Evolutionary conservation across 345 rosid species (phyloP).

Genomic region (Jatropha curcas): DNA sequence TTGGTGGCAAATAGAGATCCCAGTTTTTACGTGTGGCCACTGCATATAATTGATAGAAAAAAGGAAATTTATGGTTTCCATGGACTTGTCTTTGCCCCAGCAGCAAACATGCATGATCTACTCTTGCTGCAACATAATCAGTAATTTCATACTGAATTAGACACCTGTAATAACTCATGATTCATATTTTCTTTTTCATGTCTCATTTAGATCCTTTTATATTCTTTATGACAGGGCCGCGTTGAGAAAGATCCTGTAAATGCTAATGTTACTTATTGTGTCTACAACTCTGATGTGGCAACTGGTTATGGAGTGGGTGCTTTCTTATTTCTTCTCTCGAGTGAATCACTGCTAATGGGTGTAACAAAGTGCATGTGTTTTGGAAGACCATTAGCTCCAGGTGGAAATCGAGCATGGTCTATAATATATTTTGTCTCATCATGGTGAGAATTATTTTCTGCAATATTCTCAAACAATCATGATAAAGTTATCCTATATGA

Average conservation of each 20-base stretch:
- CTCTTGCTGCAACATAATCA: neutral
- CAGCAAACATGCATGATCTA: neutral
- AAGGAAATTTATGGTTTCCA: neutral
- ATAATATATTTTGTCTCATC: constrained; percentile 85
- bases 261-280: constrained; percentile 66
- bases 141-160: neutral
- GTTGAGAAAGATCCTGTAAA: constrained; percentile 44
- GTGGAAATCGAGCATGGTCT: constrained; percentile 90
- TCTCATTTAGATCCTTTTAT: neutral
- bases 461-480: neutral
- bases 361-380: constrained; percentile 97
- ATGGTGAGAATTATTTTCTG: constrained; percentile 53
- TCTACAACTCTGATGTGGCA: constrained; percentile 86
- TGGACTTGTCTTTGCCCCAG: neutral
- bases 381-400: constrained; percentile 79
- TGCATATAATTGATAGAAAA: neutral
- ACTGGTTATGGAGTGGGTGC: constrained; percentile 97
- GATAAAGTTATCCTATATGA: neutral
- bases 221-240: constrained; percentile 54
- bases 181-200: neutral
- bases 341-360: constrained; percentile 86
- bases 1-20: neutral
- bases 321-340: constrained; percentile 83
- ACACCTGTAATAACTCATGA: neutral
- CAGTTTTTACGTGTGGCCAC: neutral